Percentiles rank a stretch among this genome's conserved stretches.
Conservation (phyloP, 1,284 basidiomycete species). For the Fistulina hepatica region DNA sequence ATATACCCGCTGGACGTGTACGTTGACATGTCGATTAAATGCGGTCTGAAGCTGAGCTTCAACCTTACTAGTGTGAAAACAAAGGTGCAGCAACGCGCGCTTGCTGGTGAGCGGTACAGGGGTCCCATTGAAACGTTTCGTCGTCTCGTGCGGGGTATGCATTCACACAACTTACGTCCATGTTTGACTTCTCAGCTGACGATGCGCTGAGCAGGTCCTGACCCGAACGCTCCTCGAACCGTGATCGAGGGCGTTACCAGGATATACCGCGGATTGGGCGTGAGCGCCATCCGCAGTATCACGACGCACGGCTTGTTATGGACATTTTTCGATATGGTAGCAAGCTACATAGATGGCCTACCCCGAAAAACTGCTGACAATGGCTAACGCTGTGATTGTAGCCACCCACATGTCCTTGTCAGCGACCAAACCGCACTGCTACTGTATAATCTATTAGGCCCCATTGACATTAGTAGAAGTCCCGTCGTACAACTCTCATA, state of each 20-base stretch:
- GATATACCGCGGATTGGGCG: conserved; percentile 78
- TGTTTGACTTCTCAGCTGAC: conserved; percentile 6
- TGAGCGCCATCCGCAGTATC: conserved; percentile 72
- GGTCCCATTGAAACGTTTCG: conserved; percentile 63
- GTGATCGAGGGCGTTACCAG: conserved; percentile 58
- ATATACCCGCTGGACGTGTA: conserved; percentile 80
- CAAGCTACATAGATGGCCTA: conserved; percentile 64
- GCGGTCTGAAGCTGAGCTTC: conserved; percentile 3
- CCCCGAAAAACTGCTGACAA: no score
- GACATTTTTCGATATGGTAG: conserved; percentile 73
- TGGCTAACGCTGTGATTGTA: no score
- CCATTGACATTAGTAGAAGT: no score
- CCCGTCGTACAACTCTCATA: no score
- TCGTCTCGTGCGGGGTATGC: conserved; percentile 63
- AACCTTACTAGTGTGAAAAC: conserved; percentile 71
- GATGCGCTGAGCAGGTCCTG: conserved; percentile 42
- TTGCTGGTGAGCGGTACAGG: conserved; percentile 64
- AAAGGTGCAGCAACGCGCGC: conserved; percentile 80
- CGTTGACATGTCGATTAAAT: conserved; percentile 20
- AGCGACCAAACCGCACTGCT: no score
- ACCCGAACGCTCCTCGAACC: conserved; percentile 61
- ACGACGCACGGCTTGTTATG: conserved; percentile 76
- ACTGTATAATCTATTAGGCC: no score
- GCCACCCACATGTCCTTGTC: no score
- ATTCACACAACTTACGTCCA: background rate